Conservation (phyloP, 805 yeast species). For the Saturnispora sekii region DNA sequence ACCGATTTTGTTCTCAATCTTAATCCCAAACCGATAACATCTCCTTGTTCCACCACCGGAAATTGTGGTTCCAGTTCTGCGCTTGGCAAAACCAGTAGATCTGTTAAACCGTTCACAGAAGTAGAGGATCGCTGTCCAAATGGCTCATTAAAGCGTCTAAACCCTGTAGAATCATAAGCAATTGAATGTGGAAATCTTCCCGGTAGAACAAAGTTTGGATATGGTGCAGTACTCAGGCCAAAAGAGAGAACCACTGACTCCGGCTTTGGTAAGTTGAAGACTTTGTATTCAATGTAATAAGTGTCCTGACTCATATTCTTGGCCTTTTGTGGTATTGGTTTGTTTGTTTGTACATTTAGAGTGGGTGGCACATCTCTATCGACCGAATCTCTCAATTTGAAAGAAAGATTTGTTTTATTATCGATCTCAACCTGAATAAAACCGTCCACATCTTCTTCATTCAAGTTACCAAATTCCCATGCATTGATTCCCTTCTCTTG, state of each 20-base stretch:
- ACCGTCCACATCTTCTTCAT: neutral
- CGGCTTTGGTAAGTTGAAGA: constrained; percentile 48
- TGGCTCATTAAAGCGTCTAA: constrained; percentile 71
- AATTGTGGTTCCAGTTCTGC: constrained; percentile 24
- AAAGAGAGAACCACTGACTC: constrained; percentile 49
- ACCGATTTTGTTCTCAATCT: constrained; percentile 74
- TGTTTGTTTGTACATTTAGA: constrained; percentile 58
- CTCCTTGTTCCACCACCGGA: constrained; percentile 67
- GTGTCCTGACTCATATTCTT: constrained; percentile 59
- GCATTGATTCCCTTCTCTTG: constrained; percentile 87
- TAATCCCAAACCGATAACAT: constrained; percentile 88
- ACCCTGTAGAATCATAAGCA: constrained; percentile 82
- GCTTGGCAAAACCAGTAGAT: constrained; percentile 1
- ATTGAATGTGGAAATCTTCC: constrained; percentile 82
- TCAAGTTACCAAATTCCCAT: constrained; percentile 56
- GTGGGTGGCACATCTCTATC: constrained; percentile 26
- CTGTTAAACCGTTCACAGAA: neutral
- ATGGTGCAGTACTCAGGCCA: constrained; percentile 80
- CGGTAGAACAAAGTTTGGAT: constrained; percentile 88
- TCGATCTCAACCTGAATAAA: constrained; percentile 39
- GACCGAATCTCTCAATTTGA: constrained; percentile 17
- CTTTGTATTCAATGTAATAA: constrained; percentile 81
- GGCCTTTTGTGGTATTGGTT: constrained; percentile 56
- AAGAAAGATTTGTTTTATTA: constrained; percentile 54
- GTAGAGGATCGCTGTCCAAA: constrained; percentile 26